A percentile compares a stretch with the other conserved stretches of the same genome.
Evolutionary conservation across 1,284 basidiomycete genomes (phyloP).

Genomic region (Anthracocystis panici-leucophaei): DNA sequence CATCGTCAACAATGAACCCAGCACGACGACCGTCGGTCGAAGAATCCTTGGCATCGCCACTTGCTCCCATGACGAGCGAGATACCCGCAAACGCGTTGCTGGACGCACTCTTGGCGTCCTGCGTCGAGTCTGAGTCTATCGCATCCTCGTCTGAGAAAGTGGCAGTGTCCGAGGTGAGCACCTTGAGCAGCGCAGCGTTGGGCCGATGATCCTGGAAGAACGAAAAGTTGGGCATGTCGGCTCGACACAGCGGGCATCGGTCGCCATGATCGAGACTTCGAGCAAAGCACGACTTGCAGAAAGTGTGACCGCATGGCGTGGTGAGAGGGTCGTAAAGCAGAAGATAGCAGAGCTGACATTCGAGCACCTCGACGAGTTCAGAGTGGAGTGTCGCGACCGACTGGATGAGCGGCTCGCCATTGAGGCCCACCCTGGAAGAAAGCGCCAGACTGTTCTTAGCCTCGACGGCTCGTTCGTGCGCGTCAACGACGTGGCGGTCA

Average conservation of each 20-base stretch:
- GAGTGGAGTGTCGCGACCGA: conserved; percentile 54
- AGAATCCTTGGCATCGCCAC: neutral
- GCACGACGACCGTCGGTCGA: neutral
- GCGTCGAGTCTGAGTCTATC: conserved; percentile 34
- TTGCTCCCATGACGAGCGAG: conserved; percentile 18
- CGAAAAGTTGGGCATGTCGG: conserved; percentile 79
- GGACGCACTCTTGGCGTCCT: conserved; percentile 12
- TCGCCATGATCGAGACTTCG: conserved; percentile 86
- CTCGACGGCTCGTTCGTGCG: conserved; percentile 15
- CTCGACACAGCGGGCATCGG: conserved; percentile 86
- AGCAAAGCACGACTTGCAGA: conserved; percentile 87
- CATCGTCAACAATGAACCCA: conserved; percentile 39
- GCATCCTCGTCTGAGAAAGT: conserved; percentile 46
- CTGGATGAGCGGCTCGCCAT: conserved; percentile 47
- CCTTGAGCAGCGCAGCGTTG: conserved; percentile 49
- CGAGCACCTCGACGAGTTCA: conserved; percentile 80
- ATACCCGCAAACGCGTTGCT: conserved; percentile 28
- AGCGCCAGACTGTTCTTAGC: conserved; percentile 41
- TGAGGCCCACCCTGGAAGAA: conserved; percentile 24
- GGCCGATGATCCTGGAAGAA: conserved; percentile 79
- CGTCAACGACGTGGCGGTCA: conserved; percentile 1
- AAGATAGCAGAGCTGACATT: conserved; percentile 90
- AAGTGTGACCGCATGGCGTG: conserved; percentile 94
- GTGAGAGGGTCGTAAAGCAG: conserved; percentile 87
- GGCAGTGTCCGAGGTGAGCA: conserved; percentile 52